Base-by-base conservation (phyloP, 768 basidiomycete species). In the Leccinellum luteum region DNA sequence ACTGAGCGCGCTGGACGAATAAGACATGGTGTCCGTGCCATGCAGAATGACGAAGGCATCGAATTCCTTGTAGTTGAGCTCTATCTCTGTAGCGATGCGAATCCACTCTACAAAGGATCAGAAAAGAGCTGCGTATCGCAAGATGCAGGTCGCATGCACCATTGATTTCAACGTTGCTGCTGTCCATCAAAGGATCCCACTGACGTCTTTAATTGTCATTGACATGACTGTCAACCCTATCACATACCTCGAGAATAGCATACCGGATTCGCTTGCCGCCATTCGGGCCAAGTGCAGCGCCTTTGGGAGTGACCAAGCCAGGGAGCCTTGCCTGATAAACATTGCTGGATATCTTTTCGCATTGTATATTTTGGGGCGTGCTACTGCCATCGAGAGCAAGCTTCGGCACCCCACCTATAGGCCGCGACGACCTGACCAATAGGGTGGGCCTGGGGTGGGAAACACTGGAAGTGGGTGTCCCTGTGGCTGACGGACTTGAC, bases 21-120 rank as follows among this genome's bases (percentile, higher is more conserved):
- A 95, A 17, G 86, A 85, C 90, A 94, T 94, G 1, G 91, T 94
- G 66, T 96, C 94, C 10, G 91, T 93, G 32, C 94, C 94, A 66
- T 96, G 94, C 19, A 96, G 74, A 30, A 97, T 77, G 19, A 98
- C 85, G 67, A 98, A 97, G 0, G 92, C 92, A 65, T 98, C 95
- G 68, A 92, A 98, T 14, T 69, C 64, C 31, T 79, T 70, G 66
- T 97, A 97, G 69, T 97, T 97, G 52, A 94, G 84, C 66, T 96
- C 93, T 63, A 98, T 93, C 66, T 98, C 95, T 1, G 85, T 87
- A 0, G 93, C 90, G 32, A 98, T 87, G 9, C 92, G 81, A 63
- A 94, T 87, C 92, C 93, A 95, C 66, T 94, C 93, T 90, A 67
- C 54, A 38, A 58, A 64, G 51, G 44, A 52, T 66, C 48, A 60